Evolutionary conservation across 2,329 filamentous ascomycete genomes (phyloP), one percentile per base, ranked within the genome.

Genomic region (Aureobasidium vineae): DNA sequence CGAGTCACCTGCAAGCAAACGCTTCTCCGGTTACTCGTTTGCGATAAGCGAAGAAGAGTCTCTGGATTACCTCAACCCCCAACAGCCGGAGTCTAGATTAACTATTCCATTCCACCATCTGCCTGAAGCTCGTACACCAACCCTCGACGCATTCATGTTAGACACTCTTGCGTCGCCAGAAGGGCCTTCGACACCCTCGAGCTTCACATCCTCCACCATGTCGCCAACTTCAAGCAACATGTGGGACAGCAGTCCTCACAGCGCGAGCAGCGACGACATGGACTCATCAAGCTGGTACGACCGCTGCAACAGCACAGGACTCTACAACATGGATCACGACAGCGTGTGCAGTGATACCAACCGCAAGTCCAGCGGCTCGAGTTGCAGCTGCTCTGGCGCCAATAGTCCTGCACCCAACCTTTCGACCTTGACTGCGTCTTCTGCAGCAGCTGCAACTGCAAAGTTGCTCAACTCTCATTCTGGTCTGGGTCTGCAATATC

Each of bases 311-410:
- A 63, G 43, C 11, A 15, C 26, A n/a, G 43, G 52, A 45, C 16
- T 67, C 40, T 59, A 67, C 52, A 49, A 28, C 26, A 67, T 67
- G 66, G 66, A 67, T 31, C 66, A 67, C 31, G 66, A 67, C 3
- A 67, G 66, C 52, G 41, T 63, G 2, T 59, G 26, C 60, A 59
- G 52, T 33, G 49, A 53, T 26, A 43, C 5, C n/a, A 15, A 8
- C 10, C 61, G 61, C 38, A 64, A 64, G 8, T 54, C n/a, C 61
- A 64, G 61, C 13, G 28, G 23, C 13, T 53, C 61, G 4, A 63
- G 59, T 45, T 63, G 31, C 10, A 31, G 23, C 36, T 47, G n/a
- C 43, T 59, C 54, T 33, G 54, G 54, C 8, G 19, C 28, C n/a
- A 49, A 11, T 28, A 61, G 41, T 7, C 43, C 57, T 6, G 10